Evolutionary conservation across 305 asterid species (phyloP).

Genomic region (Solanum hybrid): DNA sequence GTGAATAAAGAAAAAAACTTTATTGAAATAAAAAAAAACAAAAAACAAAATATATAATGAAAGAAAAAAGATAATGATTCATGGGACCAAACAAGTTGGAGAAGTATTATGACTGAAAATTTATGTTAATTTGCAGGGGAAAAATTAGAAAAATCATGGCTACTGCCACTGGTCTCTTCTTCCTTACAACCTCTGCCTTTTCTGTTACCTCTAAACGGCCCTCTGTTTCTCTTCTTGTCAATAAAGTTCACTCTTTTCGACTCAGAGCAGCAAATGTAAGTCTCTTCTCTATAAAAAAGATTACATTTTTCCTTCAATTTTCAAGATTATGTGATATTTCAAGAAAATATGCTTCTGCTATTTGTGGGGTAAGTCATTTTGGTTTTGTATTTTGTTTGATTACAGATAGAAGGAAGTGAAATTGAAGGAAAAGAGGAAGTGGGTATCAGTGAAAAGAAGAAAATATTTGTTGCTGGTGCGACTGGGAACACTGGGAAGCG

Average conservation of each 20-base stretch:
- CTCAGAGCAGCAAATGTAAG: slow-evolving; percentile 46
- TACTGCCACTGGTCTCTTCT: slow-evolving; percentile 1
- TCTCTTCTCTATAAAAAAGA: background rate
- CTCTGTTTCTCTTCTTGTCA: background rate
- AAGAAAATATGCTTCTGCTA: background rate
- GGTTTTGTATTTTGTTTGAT: slow-evolving; percentile 5
- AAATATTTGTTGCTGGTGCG: slow-evolving; percentile 87
- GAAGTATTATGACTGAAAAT: background rate
- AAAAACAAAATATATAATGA: background rate
- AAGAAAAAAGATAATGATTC: background rate
- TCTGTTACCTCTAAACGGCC: slow-evolving; percentile 22
- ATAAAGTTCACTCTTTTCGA: slow-evolving; percentile 10
- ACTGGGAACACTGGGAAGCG: slow-evolving; percentile 91
- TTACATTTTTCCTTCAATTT: background rate
- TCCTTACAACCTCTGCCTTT: slow-evolving; percentile 27
- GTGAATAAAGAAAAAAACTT: background rate
- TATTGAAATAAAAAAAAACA: background rate
- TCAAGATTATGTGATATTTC: background rate
- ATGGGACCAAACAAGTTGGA: background rate
- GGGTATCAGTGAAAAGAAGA: slow-evolving; percentile 39
- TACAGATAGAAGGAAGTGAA: slow-evolving; percentile 63
- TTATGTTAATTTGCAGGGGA: background rate
- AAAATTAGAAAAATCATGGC: background rate
- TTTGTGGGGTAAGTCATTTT: background rate
- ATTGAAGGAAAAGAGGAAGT: slow-evolving; percentile 32